Conservation (phyloP, 306 rosid genomes). For the Cicer arietinum region DNA sequence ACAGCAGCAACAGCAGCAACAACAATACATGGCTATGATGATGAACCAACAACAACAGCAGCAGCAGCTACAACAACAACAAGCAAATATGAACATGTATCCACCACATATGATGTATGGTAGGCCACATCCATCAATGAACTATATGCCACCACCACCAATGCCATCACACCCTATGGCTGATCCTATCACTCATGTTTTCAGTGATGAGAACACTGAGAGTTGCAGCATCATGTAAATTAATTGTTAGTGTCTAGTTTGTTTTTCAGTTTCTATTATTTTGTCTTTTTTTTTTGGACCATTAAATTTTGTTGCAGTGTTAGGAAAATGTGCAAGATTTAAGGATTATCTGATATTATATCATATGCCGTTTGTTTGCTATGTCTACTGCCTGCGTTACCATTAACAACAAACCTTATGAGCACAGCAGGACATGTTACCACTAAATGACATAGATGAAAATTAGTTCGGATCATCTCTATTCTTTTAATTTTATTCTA, state of each 20-base stretch:
- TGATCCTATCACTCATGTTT: slow-evolving; percentile 66
- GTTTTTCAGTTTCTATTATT: slow-evolving; percentile 29
- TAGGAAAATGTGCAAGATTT: slow-evolving; percentile 50
- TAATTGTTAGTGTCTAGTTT: slow-evolving; percentile 5
- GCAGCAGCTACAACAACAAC: slow-evolving; percentile 54
- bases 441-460: background rate
- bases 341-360: slow-evolving; percentile 30
- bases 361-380: slow-evolving; percentile 39
- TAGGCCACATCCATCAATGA: slow-evolving; percentile 57
- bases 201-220: slow-evolving; percentile 86
- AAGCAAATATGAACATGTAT: slow-evolving; percentile 68
- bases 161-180: slow-evolving; percentile 52
- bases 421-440: slow-evolving; percentile 38
- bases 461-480: too few relatives aligned
- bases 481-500: too few relatives aligned
- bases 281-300: slow-evolving; percentile 34
- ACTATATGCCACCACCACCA: slow-evolving; percentile 64
- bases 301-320: slow-evolving; percentile 44
- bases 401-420: background rate
- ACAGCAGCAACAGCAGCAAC: slow-evolving; percentile 37
- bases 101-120: slow-evolving; percentile 77
- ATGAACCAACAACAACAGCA: slow-evolving; percentile 72
- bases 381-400: slow-evolving; percentile 22
- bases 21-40: slow-evolving; percentile 89
- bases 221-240: slow-evolving; percentile 83